Evolutionary conservation across 2,329 filamentous ascomycete species (phyloP).

Genomic region (Fusarium newnesense): DNA sequence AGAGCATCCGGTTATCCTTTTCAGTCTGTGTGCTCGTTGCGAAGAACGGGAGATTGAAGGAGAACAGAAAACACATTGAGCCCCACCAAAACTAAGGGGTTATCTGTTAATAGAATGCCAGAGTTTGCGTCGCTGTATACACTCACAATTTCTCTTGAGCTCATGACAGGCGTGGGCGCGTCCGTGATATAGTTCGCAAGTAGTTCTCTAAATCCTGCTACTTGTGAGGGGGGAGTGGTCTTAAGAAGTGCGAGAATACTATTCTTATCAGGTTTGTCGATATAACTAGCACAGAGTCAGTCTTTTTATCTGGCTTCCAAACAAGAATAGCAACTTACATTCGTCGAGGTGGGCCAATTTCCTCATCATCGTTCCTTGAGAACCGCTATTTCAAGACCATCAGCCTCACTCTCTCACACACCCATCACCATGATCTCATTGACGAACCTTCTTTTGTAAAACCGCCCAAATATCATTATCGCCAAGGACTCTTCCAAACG

Average conservation of each 20-base stretch:
- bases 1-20: not conserved
- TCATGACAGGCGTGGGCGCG: not conserved
- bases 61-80: slow-evolving; percentile 12
- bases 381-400: not conserved
- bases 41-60: slow-evolving; percentile 18
- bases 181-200: slow-evolving; percentile 17
- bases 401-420: not conserved
- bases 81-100: not conserved
- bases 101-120: not conserved
- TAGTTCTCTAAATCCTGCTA: not conserved
- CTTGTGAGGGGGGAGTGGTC: slow-evolving; percentile 5
- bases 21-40: not conserved
- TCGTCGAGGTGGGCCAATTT: not conserved
- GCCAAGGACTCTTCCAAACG: not conserved
- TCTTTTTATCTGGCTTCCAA: not conserved
- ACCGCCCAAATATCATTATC: not conserved
- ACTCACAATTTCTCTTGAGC: slow-evolving; percentile 7
- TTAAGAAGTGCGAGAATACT: slow-evolving; percentile 9
- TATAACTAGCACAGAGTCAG: slow-evolving; percentile 9
- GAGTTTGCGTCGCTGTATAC: not conserved
- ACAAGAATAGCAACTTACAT: not conserved
- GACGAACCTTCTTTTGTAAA: not conserved
- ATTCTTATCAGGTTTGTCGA: slow-evolving; percentile 11
- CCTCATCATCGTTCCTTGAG: not conserved
- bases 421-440: not conserved